These are phyloP conservation scores for Cokeromyces recurvatus DNA, from an alignment of 371 early-diverging fungal genomes.

Conservation along the genomic window DNA sequence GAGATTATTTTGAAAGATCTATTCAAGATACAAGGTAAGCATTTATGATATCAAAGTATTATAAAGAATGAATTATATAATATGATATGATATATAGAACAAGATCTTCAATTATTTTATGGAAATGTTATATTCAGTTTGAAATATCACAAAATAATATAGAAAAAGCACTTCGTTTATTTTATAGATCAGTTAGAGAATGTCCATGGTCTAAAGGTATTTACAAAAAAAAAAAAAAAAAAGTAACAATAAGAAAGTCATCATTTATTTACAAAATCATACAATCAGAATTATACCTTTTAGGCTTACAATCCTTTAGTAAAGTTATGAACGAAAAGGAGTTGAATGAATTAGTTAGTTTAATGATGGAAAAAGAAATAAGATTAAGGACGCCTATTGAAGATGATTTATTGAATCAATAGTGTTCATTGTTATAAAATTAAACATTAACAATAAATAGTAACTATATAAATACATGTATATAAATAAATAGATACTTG, in stretches of 20 bases:
- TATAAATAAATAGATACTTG: too few species aligned
- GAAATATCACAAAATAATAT: slow-evolving; percentile 40
- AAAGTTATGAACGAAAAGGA: slow-evolving; percentile 44
- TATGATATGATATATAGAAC: slow-evolving; percentile 29
- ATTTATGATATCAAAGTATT: too few species aligned
- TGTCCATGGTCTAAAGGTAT: slow-evolving; percentile 74
- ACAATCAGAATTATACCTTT: slow-evolving; percentile 47
- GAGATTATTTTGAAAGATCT: slow-evolving; percentile 59
- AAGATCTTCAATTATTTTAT: slow-evolving; percentile 46
- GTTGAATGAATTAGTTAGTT: slow-evolving; percentile 43
- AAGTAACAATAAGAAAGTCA: too few species aligned
- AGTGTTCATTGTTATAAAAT: background rate
- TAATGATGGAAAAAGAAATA: slow-evolving; percentile 68
- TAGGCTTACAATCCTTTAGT: slow-evolving; percentile 43
- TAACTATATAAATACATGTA: background rate
- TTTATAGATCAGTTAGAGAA: slow-evolving; percentile 56
- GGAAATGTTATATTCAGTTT: slow-evolving; percentile 60
- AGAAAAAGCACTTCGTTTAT: slow-evolving; percentile 43
- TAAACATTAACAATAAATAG: background rate
- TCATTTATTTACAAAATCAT: background rate
- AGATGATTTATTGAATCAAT: slow-evolving; percentile 8
- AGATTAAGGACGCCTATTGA: slow-evolving; percentile 42
- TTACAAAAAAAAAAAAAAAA: too few species aligned
- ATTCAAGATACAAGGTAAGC: slow-evolving; percentile 46
- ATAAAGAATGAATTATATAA: too few species aligned